Base-by-base conservation (phyloP, 768 basidiomycete genomes). In the Trametes villosa region DNA sequence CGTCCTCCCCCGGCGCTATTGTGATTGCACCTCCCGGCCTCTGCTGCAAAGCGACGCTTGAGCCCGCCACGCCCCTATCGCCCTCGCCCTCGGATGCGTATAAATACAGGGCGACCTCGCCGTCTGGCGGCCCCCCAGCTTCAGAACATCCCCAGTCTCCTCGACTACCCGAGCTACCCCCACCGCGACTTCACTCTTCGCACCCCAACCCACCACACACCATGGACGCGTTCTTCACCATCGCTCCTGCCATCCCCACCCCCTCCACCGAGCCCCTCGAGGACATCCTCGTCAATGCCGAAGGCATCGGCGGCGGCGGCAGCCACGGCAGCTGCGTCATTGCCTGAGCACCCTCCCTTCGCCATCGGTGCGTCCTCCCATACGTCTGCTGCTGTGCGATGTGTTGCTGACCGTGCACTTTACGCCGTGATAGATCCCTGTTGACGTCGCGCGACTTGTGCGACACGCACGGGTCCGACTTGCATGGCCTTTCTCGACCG, bases 221-320 rank as follows among this genome's bases (percentile, higher is more conserved):
- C 53, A 65, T 65, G 64, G 64, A 65, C 64, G 64, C 64, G 13
- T 65, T 65, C 59, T 60, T 61, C 51, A 57, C 51, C 52, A 53
- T 61, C 59, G 64, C 64, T 24, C n/a, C 51, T 29, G 51, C 59
- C 52, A 56, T 61, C 51, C 59, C 59, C 34, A 46, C 58, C 51
- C 59, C 59, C 34, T 45, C 34, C 42, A 59, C 54, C 51, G 45
- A 38, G 27, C 59, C 60, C 51, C 48, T 52, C 59, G 64, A 61
- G 59, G 54, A 60, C 50, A 30, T 61, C 18, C 64, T 55, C 50
- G 41, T 52, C 59, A 50, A 60, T 52, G 31, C 45, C 26, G 64
- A 65, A 41, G 42, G 31, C n/a, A 12, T 42, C 27, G 57, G 57
- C 31, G 52, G 30, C 9, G 9, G 11, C 50, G 42, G 53, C 33